These are phyloP conservation scores for Naumovozyma baii DNA, from an alignment of 805 yeast genomes.

Conservation along the genomic window DNA sequence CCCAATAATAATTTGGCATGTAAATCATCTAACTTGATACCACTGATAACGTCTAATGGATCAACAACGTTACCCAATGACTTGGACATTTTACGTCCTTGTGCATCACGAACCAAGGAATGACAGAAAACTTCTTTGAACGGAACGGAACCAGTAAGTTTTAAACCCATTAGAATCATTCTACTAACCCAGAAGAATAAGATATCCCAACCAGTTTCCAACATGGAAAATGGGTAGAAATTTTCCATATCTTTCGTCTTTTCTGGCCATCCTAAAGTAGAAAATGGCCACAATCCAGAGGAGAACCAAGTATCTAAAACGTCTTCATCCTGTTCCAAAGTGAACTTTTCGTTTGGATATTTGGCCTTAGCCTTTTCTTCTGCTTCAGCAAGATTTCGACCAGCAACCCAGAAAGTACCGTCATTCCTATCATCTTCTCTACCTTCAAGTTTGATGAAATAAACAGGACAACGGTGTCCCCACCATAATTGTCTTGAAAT, in stretches of 20 bases:
- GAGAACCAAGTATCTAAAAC: constrained; percentile 99
- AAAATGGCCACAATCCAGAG: constrained; percentile 95
- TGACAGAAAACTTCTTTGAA: constrained; percentile 97
- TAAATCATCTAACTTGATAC: constrained; percentile 70
- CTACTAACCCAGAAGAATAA: constrained; percentile 98
- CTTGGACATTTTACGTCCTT: constrained; percentile 98
- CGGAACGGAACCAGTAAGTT: constrained; percentile 84
- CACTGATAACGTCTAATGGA: constrained; percentile 87
- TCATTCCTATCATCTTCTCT: constrained; percentile 48
- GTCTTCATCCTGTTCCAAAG: constrained; percentile 92
- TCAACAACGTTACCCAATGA: constrained; percentile 94
- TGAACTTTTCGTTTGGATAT: constrained; percentile 61
- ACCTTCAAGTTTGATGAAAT: constrained; percentile 76
- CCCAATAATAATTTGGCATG: constrained; percentile 71
- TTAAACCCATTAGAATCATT: constrained; percentile 86
- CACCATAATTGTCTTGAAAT: constrained; percentile 90
- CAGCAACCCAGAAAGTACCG: constrained; percentile 84
- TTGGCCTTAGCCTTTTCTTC: constrained; percentile 63
- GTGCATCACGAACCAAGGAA: constrained; percentile 96
- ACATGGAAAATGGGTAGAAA: constrained; percentile 85
- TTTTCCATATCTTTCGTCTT: constrained; percentile 60
- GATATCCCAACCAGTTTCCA: constrained; percentile 99
- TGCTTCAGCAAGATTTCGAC: constrained; percentile 77
- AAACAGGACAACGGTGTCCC: constrained; percentile 98
- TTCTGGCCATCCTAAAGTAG: constrained; percentile 94